phyloP scores from a whole-genome alignment of 352 stramenopile species.

The Peronosclerospora sorghi region DNA sequence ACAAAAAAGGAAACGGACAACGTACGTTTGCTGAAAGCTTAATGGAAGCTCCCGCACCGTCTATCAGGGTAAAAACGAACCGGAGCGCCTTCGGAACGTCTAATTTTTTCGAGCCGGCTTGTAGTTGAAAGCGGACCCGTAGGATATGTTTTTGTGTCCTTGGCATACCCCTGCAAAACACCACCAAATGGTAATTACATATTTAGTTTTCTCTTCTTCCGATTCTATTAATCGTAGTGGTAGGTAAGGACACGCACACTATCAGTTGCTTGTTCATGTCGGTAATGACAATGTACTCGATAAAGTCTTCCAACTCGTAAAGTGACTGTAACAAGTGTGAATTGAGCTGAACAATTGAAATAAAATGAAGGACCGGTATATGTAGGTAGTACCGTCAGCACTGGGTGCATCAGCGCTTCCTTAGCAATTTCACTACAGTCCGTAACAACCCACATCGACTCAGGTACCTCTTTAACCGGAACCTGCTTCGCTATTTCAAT shows the following conservation, averaged over 20 bases:
- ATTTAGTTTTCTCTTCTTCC: neutral
- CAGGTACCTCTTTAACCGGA: conserved; percentile 38
- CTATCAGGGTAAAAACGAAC: conserved; percentile 42
- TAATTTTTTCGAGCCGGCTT: conserved; percentile 47
- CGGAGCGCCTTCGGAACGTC: conserved; percentile 34
- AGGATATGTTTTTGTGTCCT: conserved; percentile 49
- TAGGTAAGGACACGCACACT: conserved; percentile 28
- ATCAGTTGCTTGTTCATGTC: conserved; percentile 60
- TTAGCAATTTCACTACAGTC: conserved; percentile 61
- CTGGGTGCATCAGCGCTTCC: conserved; percentile 33
- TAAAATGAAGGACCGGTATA: neutral
- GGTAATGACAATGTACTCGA: conserved; percentile 70
- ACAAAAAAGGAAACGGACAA: neutral
- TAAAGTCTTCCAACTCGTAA: conserved; percentile 49
- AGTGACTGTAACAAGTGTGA: conserved; percentile 29
- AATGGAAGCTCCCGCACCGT: conserved; percentile 55
- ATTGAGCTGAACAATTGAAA: neutral
- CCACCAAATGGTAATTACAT: neutral
- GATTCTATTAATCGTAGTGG: neutral
- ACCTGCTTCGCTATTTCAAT: conserved; percentile 57
- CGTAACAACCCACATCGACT: conserved; percentile 50
- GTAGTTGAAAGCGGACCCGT: conserved; percentile 51
- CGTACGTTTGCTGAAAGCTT: conserved; percentile 69
- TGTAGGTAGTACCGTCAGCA: conserved; percentile 26
- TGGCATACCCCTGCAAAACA: conserved; percentile 49